Evolutionary conservation across 129 eudicot genomes (phyloP), one percentile per base, ranked within the genome.

Genomic region (Saposhnikovia divaricata): DNA sequence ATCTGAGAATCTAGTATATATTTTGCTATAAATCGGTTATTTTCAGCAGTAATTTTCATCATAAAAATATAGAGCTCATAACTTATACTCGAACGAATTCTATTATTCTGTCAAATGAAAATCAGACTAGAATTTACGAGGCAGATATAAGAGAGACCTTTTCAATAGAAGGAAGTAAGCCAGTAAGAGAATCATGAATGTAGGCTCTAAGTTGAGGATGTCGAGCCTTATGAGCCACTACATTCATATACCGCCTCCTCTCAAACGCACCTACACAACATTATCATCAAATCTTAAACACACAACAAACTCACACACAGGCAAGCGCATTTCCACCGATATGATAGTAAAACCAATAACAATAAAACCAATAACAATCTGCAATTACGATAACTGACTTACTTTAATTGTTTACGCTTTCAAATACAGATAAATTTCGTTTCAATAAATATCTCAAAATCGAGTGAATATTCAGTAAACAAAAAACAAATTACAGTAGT

Each of bases 201-300:
- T 95, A 95, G 0, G 84, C 86, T 65, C 84, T 45, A 48, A 95
- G 94, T 77, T 95, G 86, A 77, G 99, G 99, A 81, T 95, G 94
- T 19, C 84, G 85, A 39, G 99, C 97, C 80, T 68, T 89, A 47
- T 95, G 99, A 70, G 90, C 99, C 80, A 95, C 92, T 0, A 95
- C 47, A 82, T 95, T 95, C 96, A 92, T 84, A 78, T 92, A 92
- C 8, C 97, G 80, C 79, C 91, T 82, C 84, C 97, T 90, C 77
- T 92, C 99, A 73, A 89, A 95, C 51, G 97, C 99, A 57, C 93
- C 99, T 95, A 43, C 48, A 51, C 69, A 61, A 42, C 25, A 18
- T 18, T 70, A 78, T 27, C 31, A 61, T 45, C 18, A 28, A 28
- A 34, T 19, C 18, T 12, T 5, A 66, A 48, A 25, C 25, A 51